A percentile compares a stretch with the other conserved stretches of the same genome.
Evolutionary conservation across 176 grass and related monocot species (phyloP).

Genomic region (Calamus simplicifolius): DNA sequence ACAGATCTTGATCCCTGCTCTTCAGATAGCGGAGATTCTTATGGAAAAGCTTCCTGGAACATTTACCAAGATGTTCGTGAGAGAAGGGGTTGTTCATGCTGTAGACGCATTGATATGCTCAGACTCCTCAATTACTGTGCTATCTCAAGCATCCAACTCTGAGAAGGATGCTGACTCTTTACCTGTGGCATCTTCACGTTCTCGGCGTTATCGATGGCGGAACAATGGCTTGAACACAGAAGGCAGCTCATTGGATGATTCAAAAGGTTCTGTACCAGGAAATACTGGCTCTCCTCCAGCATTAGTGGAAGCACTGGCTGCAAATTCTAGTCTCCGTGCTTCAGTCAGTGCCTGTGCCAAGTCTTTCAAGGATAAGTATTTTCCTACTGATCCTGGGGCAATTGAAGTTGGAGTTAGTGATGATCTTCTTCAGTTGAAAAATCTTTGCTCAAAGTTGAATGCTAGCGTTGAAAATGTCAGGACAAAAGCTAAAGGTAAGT

Average conservation of each 20-base stretch:
- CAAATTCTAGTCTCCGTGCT: conserved; percentile 42
- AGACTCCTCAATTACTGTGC: conserved; percentile 30
- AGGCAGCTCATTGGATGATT: conserved; percentile 36
- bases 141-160: conserved; percentile 25
- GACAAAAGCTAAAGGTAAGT: conserved; percentile 72
- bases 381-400: conserved; percentile 44
- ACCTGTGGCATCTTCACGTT: conserved; percentile 41
- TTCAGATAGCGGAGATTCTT: conserved; percentile 41
- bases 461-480: conserved; percentile 33
- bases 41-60: conserved; percentile 84
- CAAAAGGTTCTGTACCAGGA: conserved; percentile 35
- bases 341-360: conserved; percentile 61
- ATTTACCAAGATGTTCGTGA: conserved; percentile 82
- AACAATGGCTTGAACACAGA: conserved; percentile 29
- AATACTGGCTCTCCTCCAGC: conserved; percentile 19
- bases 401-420: conserved; percentile 62
- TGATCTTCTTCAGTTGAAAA: conserved; percentile 54
- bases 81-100: conserved; percentile 92
- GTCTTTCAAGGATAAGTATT: conserved; percentile 77
- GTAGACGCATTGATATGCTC: conserved; percentile 57
- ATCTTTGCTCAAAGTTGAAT: conserved; percentile 68
- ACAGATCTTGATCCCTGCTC: not conserved
- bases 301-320: conserved; percentile 23
- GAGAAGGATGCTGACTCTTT: conserved; percentile 36
- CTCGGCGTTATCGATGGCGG: conserved; percentile 49